Conservation (phyloP, 495 filamentous ascomycete genomes). For the Cercophora samala region DNA sequence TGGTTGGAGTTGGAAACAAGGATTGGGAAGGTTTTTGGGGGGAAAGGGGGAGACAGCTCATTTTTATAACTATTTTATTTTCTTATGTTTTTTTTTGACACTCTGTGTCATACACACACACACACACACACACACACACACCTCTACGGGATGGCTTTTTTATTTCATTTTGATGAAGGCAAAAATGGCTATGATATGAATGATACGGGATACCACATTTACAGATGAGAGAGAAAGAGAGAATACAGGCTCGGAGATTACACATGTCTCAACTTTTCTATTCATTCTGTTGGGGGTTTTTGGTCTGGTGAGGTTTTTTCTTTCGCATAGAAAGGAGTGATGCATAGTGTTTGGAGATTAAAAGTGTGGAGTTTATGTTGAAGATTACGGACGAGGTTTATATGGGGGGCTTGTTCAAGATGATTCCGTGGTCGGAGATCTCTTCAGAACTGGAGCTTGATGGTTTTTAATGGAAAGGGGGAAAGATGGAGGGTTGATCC, state of each 20-base stretch:
- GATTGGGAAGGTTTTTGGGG: not conserved
- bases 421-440: no score
- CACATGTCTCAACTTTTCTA: not conserved
- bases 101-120: not conserved
- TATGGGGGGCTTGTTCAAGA: no score
- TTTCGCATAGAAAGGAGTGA: constrained; percentile 11
- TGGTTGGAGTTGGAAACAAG: constrained; percentile 6
- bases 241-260: not conserved
- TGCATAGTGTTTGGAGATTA: not conserved
- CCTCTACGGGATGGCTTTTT: not conserved
- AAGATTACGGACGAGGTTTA: no score
- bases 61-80: not conserved
- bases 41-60: not conserved
- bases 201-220: not conserved
- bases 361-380: no score
- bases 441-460: no score
- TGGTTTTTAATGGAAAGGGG: no score
- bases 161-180: not conserved
- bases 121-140: not conserved
- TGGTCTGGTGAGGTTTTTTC: not conserved
- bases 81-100: not conserved
- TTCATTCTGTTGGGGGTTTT: constrained; percentile 9
- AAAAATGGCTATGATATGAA: constrained; percentile 3
- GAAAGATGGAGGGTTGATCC: no score
- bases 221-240: not conserved